These are phyloP conservation scores for Dendrobium chrysotoxum DNA, from an alignment of 106 monocot species.

Conservation along the genomic window DNA sequence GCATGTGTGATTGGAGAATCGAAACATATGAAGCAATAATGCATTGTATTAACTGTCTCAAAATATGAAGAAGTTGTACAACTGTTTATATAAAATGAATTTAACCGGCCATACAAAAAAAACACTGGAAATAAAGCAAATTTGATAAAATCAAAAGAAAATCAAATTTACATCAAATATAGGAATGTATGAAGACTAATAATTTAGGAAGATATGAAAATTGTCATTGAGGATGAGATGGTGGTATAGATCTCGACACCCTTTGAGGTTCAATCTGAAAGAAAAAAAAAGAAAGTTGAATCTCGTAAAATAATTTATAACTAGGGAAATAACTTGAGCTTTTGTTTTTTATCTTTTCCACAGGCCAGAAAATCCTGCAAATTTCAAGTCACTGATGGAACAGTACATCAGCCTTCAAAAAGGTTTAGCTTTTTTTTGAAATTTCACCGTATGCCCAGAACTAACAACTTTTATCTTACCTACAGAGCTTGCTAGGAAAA, in stretches of 20 bases:
- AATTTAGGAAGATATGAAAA: not conserved
- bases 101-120: too few species aligned
- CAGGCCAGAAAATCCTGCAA: conserved; percentile 73
- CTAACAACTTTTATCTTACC: not conserved
- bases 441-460: not conserved
- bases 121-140: too few species aligned
- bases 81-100: too few species aligned
- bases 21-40: not conserved
- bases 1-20: not conserved
- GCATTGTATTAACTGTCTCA: not conserved
- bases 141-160: too few species aligned
- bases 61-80: not conserved
- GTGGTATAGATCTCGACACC: not conserved
- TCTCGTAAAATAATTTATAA: not conserved
- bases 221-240: not conserved
- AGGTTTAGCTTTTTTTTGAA: conserved; percentile 35
- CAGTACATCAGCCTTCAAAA: conserved; percentile 49
- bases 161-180: not conserved
- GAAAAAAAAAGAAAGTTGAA: not conserved
- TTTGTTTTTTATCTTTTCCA: not conserved
- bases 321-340: not conserved
- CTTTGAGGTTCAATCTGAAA: not conserved
- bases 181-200: not conserved
- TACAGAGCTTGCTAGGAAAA: conserved; percentile 88
- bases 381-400: conserved; percentile 64